phyloP scores from a whole-genome alignment of 176 grass and related monocot species.

The Carex littledalei region DNA sequence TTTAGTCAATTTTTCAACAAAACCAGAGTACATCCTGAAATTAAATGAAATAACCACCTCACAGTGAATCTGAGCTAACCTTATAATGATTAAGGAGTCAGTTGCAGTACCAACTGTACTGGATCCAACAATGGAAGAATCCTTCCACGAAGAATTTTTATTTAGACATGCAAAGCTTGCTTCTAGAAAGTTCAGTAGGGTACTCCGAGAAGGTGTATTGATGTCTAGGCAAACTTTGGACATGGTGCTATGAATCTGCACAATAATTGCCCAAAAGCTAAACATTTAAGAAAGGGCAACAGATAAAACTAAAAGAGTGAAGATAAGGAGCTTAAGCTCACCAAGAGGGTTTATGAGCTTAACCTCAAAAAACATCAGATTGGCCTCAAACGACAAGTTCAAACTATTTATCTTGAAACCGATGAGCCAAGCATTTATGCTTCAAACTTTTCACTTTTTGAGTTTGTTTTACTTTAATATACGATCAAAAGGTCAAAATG shows the following conservation, averaged over 20 bases:
- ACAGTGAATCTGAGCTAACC: conserved; percentile 46
- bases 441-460: background rate
- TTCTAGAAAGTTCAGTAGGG: conserved; percentile 70
- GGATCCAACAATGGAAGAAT: conserved; percentile 19
- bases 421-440: background rate
- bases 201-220: conserved; percentile 41
- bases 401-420: background rate
- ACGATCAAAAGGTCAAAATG: background rate
- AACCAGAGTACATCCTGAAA: conserved; percentile 5
- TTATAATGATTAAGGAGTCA: conserved; percentile 64
- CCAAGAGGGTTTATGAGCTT: background rate
- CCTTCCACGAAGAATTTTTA: conserved; percentile 32
- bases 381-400: background rate
- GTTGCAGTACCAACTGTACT: conserved; percentile 32
- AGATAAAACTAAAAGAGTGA: background rate
- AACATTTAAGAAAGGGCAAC: conserved; percentile 4
- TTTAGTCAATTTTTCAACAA: background rate
- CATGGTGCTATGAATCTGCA: conserved; percentile 67
- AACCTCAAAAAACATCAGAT: background rate
- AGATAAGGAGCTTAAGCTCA: background rate
- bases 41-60: conserved; percentile 9
- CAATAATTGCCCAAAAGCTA: conserved; percentile 10
- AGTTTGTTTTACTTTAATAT: background rate
- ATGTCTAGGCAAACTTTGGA: conserved; percentile 64
- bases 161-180: conserved; percentile 34